These are phyloP conservation scores for Aureobasidium subglaciale DNA, from an alignment of 2,329 filamentous ascomycete genomes.

Conservation along the genomic window DNA sequence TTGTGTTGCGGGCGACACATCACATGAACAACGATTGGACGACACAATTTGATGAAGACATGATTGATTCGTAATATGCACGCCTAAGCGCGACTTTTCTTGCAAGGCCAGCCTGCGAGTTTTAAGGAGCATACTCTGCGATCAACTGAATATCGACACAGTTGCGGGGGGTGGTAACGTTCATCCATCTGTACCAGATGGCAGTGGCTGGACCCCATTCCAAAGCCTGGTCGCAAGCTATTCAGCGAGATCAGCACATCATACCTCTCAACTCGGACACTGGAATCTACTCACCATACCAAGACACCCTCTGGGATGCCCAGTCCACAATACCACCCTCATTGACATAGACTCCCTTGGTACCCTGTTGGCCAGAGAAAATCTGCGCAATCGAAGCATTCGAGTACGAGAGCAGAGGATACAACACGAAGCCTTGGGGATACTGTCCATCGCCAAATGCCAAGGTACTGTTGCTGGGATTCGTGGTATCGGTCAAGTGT, in stretches of 20 bases:
- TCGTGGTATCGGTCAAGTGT: slow-evolving; percentile 15
- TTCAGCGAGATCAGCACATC: neutral
- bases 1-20: neutral
- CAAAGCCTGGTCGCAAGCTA: slow-evolving; percentile 15
- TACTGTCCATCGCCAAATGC: slow-evolving; percentile 2
- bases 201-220: slow-evolving; percentile 16
- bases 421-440: slow-evolving; percentile 15
- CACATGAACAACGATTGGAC: neutral
- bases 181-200: slow-evolving; percentile 16
- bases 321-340: slow-evolving; percentile 16
- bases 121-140: neutral
- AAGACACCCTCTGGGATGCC: slow-evolving; percentile 14
- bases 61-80: neutral
- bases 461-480: slow-evolving; percentile 15
- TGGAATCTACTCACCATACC: slow-evolving; percentile 19
- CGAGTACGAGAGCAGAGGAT: slow-evolving; percentile 10
- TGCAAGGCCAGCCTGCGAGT: neutral
- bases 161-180: slow-evolving; percentile 10
- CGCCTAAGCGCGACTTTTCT: neutral
- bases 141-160: slow-evolving; percentile 11
- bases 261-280: neutral
- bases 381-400: slow-evolving; percentile 16
- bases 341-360: slow-evolving; percentile 17
- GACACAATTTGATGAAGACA: neutral
- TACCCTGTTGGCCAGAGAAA: slow-evolving; percentile 16